These are phyloP conservation scores for Parmelia sp. DNA, from an alignment of 495 filamentous ascomycete species.

Conservation along the genomic window DNA sequence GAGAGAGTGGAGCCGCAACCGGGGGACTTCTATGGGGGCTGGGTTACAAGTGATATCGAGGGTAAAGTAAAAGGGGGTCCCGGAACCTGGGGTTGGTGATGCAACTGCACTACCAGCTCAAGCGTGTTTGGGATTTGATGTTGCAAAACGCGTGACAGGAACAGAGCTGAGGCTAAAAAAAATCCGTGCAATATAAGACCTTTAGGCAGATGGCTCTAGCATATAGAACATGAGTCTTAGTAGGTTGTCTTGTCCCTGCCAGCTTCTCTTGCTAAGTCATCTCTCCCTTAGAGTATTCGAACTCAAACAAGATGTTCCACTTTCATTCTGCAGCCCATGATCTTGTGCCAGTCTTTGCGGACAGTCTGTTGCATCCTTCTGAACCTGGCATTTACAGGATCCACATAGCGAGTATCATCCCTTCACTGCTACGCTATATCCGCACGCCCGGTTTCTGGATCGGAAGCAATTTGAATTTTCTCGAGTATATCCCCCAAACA, in stretches of 20 bases:
- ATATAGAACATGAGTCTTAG: too few relatives aligned
- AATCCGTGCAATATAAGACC: too few relatives aligned
- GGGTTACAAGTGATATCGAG: slow-evolving; percentile 52
- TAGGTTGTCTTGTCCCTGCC: neutral
- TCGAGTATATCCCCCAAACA: neutral
- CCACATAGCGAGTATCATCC: neutral
- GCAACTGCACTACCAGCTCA: too few relatives aligned
- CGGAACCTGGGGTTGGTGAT: slow-evolving; percentile 24
- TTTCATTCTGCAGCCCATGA: neutral
- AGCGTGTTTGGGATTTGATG: neutral
- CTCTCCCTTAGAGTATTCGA: neutral
- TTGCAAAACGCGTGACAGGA: neutral
- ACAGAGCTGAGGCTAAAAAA: neutral
- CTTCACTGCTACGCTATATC: neutral
- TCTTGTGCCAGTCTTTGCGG: neutral
- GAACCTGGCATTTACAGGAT: neutral
- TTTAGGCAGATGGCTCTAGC: too few relatives aligned
- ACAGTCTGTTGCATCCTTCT: neutral
- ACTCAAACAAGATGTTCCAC: neutral
- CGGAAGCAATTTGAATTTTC: slow-evolving; percentile 11
- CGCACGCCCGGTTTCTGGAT: neutral
- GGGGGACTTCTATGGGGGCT: slow-evolving; percentile 55
- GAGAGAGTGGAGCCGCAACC: slow-evolving; percentile 50
- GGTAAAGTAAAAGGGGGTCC: slow-evolving; percentile 48
- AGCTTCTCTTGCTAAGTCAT: neutral